Percentiles rank a stretch among this genome's conserved stretches.
Conservation (phyloP, 2,329 filamentous ascomycete species). For the Colletotrichum nymphaeae region DNA sequence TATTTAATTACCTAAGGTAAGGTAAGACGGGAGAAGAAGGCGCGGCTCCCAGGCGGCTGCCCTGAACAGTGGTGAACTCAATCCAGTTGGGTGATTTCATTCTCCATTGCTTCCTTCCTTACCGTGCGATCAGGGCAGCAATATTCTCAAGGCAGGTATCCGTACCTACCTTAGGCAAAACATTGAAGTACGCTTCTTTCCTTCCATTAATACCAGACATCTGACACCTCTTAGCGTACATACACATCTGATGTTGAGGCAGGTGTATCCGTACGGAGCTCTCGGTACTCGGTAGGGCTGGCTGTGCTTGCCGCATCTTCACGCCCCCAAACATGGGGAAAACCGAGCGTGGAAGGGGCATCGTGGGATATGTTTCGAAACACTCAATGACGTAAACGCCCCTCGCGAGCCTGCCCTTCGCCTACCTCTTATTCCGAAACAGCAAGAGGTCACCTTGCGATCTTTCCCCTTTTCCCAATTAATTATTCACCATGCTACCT, state of each 20-base stretch:
- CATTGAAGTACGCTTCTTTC: no score
- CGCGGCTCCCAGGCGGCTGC: no score
- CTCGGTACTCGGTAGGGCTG: neutral
- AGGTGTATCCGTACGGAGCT: neutral
- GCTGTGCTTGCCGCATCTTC: conserved; percentile 13
- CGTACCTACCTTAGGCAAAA: no score
- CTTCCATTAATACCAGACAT: neutral
- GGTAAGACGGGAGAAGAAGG: neutral
- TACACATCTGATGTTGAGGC: neutral
- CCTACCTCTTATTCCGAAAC: conserved; percentile 15
- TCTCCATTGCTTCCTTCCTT: neutral
- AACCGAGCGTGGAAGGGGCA: conserved; percentile 32
- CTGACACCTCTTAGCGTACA: neutral
- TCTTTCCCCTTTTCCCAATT: neutral
- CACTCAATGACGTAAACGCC: conserved; percentile 31
- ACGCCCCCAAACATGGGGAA: conserved; percentile 18
- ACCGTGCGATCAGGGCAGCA: neutral
- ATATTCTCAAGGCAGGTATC: neutral
- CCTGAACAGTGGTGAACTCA: neutral
- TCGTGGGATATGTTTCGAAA: conserved; percentile 36
- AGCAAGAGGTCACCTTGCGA: neutral
- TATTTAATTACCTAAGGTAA: neutral
- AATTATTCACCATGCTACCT: no score
- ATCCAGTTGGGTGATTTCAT: neutral
- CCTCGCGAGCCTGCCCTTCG: neutral